phyloP scores from a whole-genome alignment of 495 filamentous ascomycete species.

The Acidiella bohemica region DNA sequence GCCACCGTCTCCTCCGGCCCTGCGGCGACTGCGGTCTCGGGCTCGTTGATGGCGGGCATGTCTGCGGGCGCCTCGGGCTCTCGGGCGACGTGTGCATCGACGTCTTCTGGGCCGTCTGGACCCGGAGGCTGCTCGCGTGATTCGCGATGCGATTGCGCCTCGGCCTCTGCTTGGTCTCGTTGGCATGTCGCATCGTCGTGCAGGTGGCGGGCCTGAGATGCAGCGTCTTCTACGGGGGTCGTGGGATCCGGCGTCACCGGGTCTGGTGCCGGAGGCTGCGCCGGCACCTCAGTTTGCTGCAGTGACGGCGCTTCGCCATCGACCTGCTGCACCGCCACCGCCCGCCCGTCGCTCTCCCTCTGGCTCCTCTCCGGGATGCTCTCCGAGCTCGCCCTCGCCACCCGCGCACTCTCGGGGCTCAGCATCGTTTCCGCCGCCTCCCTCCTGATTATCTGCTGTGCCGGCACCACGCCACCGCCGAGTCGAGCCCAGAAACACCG shows the following conservation, averaged over 20 bases:
- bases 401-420: slow-evolving; percentile 2
- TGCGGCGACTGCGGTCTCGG: background rate
- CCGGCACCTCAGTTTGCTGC: background rate
- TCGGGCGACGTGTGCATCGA: background rate
- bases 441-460: slow-evolving; percentile 1
- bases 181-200: too few species aligned
- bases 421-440: background rate
- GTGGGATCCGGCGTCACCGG: too few species aligned
- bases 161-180: background rate
- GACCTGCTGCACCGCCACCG: background rate
- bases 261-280: background rate
- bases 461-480: slow-evolving; percentile 74
- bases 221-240: slow-evolving; percentile 1
- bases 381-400: slow-evolving; percentile 3
- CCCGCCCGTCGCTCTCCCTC: background rate
- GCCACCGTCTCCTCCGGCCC: background rate
- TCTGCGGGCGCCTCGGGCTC: background rate
- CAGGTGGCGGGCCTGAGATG: background rate
- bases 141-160: slow-evolving; percentile 2
- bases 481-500: slow-evolving; percentile 93
- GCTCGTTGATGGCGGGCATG: background rate
- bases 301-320: background rate
- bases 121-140: background rate
- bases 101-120: background rate
- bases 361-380: slow-evolving; percentile 1